These are phyloP conservation scores for Podospora anserina DNA, from an alignment of 495 filamentous ascomycete species.

Conservation along the genomic window DNA sequence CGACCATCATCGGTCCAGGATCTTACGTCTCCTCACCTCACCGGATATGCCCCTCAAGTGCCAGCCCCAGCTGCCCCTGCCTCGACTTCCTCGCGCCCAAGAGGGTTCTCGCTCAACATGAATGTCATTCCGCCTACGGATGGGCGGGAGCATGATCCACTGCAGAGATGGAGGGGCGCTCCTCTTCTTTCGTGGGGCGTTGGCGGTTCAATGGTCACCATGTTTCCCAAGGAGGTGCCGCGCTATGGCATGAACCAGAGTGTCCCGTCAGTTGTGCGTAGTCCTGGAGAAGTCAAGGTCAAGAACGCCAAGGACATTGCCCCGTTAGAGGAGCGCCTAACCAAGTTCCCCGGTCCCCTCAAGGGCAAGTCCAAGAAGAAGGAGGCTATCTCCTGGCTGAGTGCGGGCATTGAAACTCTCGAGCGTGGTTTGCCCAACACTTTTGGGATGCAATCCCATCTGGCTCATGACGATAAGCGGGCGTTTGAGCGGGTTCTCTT, in stretches of 20 bases:
- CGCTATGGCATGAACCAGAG: conserved; percentile 73
- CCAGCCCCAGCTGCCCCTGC: conserved; percentile 13
- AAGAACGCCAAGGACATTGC: conserved; percentile 65
- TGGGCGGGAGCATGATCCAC: conserved; percentile 71
- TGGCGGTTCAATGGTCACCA: conserved; percentile 76
- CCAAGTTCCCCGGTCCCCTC: conserved; percentile 85
- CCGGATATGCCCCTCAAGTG: conserved; percentile 16
- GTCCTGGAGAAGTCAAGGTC: conserved; percentile 78
- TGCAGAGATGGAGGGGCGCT: conserved; percentile 84
- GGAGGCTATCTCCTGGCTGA: conserved; percentile 81
- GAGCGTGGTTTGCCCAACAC: conserved; percentile 58
- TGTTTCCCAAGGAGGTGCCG: conserved; percentile 84
- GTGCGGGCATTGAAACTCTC: conserved; percentile 64
- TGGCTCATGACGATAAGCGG: conserved; percentile 57
- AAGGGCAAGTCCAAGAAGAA: conserved; percentile 93
- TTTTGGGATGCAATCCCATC: conserved; percentile 40
- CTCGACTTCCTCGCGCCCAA: conserved; percentile 25
- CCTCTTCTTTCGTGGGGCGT: conserved; percentile 87
- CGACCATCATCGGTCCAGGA: conserved; percentile 69
- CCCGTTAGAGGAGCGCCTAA: conserved; percentile 64
- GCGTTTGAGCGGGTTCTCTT: conserved; percentile 78
- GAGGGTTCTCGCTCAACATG: conserved; percentile 42
- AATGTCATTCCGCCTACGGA: conserved; percentile 63
- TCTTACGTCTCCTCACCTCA: conserved; percentile 46
- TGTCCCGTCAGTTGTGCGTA: conserved; percentile 75